Evolutionary conservation across 2,329 filamentous ascomycete species (phyloP), one percentile per base, ranked within the genome.

Genomic region (Penicillium janthinellum): DNA sequence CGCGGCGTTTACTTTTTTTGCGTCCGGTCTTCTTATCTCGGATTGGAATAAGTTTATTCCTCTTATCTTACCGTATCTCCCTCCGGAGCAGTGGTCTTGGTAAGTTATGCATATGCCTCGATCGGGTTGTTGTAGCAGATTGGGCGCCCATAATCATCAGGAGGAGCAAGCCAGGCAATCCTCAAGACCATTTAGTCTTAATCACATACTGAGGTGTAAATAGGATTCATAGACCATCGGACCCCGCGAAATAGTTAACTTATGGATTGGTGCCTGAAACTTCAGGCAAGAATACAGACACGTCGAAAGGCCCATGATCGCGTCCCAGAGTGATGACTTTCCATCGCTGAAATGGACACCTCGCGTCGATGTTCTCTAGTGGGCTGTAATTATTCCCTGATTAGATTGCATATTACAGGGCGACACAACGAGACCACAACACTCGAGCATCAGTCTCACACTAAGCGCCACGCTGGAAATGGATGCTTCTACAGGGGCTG

Each of bases 21-120:
- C 53, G 63, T 57, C 59, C 59, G 55, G 54, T 22, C 48, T 52
- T 56, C 60, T 60, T 68, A 72, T 68, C 64, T 50, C 61, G 64
- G 64, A 52, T 3, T 62, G 72, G 66, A 70, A 48, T 7, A 68
- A 69, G 25, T 3, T 60, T 70, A 4, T n/a, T 62, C 66, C 69
- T 49, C 25, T 67, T 70, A 73, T 71, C 71, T 73, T 72, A 73
- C 73, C 70, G 15, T 31, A 3, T 31, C 31, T 10, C 11, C 7
- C 31, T 31, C 31, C 31, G 31, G 8, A 31, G 31, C 7, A 31
- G 31, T 3, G 31, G 31, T 6, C 7, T 31, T 31, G 31, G 31
- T 31, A 31, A 8, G 31, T 31, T 31, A 31, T 31, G 31, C 31
- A 31, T 31, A 10, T 7, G 7, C 31, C 31, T 31, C 31, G 31